Conservation (phyloP, 257 asterid genomes). For the Asclepias syriaca region DNA sequence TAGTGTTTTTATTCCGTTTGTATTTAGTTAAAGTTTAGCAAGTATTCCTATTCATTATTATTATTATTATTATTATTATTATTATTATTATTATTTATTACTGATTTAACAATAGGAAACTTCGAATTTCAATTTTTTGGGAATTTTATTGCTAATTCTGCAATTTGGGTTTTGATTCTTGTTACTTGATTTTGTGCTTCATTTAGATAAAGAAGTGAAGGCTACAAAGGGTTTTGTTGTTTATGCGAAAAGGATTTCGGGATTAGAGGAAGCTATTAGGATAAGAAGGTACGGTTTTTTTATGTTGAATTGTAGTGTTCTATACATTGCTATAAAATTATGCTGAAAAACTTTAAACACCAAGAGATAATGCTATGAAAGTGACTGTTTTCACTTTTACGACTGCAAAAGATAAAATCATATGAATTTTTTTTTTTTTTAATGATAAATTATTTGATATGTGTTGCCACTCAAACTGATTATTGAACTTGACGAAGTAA, state of each 20-base stretch:
- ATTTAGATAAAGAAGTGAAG: constrained; percentile 33
- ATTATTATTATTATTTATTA: not conserved
- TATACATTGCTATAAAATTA: not conserved
- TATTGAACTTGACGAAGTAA: not conserved
- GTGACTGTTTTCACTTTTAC: not conserved
- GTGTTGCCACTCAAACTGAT: not conserved
- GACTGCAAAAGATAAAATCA: not conserved
- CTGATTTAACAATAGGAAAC: not conserved
- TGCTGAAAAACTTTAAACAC: not conserved
- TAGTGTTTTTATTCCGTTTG: not conserved
- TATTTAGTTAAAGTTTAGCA: not conserved
- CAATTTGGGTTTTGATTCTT: constrained; percentile 7
- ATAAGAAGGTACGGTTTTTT: constrained; percentile 47
- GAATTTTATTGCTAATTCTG: constrained; percentile 2
- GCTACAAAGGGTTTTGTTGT: constrained; percentile 36
- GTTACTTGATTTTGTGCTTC: constrained; percentile 19
- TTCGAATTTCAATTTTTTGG: not conserved
- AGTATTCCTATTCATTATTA: not conserved
- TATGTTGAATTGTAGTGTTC: not conserved
- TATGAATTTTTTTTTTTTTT: not conserved
- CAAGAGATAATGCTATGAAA: not conserved
- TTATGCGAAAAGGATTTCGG: constrained; percentile 67
- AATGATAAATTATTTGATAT: not conserved
- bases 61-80: not conserved
- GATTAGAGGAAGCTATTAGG: constrained; percentile 86